Conservation (phyloP, 2,329 filamentous ascomycete species). For the Alternaria consortialis region DNA sequence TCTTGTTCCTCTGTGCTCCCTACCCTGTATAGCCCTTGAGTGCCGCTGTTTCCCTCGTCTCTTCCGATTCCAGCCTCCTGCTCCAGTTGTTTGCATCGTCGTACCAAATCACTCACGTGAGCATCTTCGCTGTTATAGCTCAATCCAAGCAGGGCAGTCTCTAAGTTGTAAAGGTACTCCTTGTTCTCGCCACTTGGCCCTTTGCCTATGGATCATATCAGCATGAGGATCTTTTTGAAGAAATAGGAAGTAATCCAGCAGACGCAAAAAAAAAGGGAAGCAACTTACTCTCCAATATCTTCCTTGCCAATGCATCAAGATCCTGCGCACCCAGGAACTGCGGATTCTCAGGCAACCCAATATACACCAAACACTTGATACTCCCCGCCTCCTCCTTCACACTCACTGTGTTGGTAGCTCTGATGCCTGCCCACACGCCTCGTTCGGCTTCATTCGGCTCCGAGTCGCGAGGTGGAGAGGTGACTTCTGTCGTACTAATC, state of each 20-base stretch:
- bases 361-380: slow-evolving; percentile 77
- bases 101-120: slow-evolving; percentile 84
- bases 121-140: slow-evolving; percentile 80
- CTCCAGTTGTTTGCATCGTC: slow-evolving; percentile 73
- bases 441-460: not conserved
- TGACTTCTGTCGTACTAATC: slow-evolving; percentile 39
- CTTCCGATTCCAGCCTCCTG: slow-evolving; percentile 28
- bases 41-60: slow-evolving; percentile 29
- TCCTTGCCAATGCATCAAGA: slow-evolving; percentile 77
- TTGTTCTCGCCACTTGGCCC: slow-evolving; percentile 90
- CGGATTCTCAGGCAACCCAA: slow-evolving; percentile 90
- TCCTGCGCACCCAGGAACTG: slow-evolving; percentile 91
- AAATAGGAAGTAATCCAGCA: not conserved
- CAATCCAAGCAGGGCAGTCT: slow-evolving; percentile 76
- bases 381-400: not conserved
- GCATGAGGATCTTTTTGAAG: not conserved
- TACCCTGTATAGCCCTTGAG: slow-evolving; percentile 52
- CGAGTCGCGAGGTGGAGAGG: not conserved
- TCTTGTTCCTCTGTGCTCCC: slow-evolving; percentile 67
- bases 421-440: slow-evolving; percentile 33
- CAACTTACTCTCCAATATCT: slow-evolving; percentile 73
- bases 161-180: slow-evolving; percentile 86
- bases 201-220: slow-evolving; percentile 9
- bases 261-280: not conserved
- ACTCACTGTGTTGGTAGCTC: slow-evolving; percentile 46